phyloP scores from a whole-genome alignment of 805 yeast genomes.

The Saccharomycopsis olivae region DNA sequence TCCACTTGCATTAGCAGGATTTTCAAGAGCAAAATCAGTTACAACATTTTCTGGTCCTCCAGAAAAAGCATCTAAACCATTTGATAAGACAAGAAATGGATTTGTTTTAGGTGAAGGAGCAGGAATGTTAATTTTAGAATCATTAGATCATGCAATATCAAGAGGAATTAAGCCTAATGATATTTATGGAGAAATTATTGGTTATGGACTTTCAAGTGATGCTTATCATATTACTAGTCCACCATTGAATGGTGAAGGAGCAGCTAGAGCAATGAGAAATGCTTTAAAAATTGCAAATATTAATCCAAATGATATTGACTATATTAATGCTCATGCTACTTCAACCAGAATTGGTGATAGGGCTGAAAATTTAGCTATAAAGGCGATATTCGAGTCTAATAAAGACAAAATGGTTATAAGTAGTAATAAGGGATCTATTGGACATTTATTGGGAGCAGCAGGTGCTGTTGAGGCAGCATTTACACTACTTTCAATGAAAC shows the following conservation, averaged over 20 bases:
- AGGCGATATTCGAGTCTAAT: slow-evolving; percentile 34
- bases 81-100: slow-evolving; percentile 69
- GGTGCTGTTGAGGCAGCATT: slow-evolving; percentile 89
- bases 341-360: slow-evolving; percentile 83
- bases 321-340: slow-evolving; percentile 95
- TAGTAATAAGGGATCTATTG: slow-evolving; percentile 86
- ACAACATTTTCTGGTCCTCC: slow-evolving; percentile 61
- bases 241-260: slow-evolving; percentile 71
- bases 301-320: slow-evolving; percentile 40
- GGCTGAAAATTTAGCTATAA: slow-evolving; percentile 75
- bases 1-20: slow-evolving; percentile 82
- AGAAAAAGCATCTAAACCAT: slow-evolving; percentile 68
- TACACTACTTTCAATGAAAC: slow-evolving; percentile 53
- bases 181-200: slow-evolving; percentile 72
- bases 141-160: slow-evolving; percentile 57
- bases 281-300: slow-evolving; percentile 50
- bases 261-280: slow-evolving; percentile 67
- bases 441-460: slow-evolving; percentile 92
- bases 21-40: slow-evolving; percentile 79
- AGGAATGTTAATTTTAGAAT: slow-evolving; percentile 71
- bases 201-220: slow-evolving; percentile 89
- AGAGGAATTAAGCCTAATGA: slow-evolving; percentile 44
- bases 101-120: slow-evolving; percentile 93
- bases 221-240: slow-evolving; percentile 94
- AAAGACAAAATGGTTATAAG: slow-evolving; percentile 42